These are phyloP conservation scores for Stropharia rugosoannulata DNA, from an alignment of 768 basidiomycete species.

Conservation along the genomic window DNA sequence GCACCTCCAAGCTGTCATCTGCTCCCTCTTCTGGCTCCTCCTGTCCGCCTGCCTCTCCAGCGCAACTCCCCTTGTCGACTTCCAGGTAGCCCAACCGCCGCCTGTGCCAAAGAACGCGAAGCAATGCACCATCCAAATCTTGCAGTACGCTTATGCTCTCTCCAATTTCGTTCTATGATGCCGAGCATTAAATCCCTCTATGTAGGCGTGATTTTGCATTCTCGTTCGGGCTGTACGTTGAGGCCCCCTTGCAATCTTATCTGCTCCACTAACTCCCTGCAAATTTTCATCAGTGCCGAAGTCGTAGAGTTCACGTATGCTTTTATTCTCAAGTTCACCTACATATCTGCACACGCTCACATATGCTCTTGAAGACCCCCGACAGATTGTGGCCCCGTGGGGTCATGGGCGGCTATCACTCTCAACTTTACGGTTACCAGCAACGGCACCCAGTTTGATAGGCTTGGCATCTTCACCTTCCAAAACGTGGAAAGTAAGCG, in stretches of 20 bases:
- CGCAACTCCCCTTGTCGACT: conserved; percentile 53
- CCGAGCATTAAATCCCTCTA: neutral
- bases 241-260: neutral
- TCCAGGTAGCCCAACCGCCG: conserved; percentile 75
- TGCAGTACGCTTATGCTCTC: conserved; percentile 42
- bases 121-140: conserved; percentile 62
- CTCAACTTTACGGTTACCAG: conserved; percentile 77
- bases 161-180: neutral
- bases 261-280: neutral
- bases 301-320: conserved; percentile 58
- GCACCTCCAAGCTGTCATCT: conserved; percentile 7
- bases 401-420: conserved; percentile 74
- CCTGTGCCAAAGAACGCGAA: conserved; percentile 59
- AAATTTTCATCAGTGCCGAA: conserved; percentile 45
- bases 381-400: conserved; percentile 63
- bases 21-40: conserved; percentile 8
- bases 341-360: neutral
- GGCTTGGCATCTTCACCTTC: conserved; percentile 71
- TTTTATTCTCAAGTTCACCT: neutral
- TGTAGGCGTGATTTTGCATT: conserved; percentile 74
- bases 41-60: conserved; percentile 18
- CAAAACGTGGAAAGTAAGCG: conserved; percentile 73
- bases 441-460: conserved; percentile 77
- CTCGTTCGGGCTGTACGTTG: conserved; percentile 60
- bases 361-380: conserved; percentile 50